Conservation (phyloP, 2,329 filamentous ascomycete species). For the Colletotrichum plurivorum region DNA sequence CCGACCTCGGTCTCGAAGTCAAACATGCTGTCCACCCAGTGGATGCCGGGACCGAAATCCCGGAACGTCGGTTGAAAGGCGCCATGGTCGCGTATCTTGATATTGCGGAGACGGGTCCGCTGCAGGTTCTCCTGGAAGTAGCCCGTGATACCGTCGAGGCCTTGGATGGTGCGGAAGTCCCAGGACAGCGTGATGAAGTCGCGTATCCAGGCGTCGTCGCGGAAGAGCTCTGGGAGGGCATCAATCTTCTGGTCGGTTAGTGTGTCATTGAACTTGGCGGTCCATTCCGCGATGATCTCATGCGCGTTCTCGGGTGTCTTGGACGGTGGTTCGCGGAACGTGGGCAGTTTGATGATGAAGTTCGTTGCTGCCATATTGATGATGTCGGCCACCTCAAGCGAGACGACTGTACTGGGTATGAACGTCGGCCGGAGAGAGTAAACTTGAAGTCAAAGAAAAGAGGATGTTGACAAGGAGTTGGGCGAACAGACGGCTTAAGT, state of each 20-base stretch:
- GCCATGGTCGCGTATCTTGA: slow-evolving; percentile 18
- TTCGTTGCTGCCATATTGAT: not conserved
- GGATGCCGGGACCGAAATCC: slow-evolving; percentile 30
- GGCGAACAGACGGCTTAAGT: no score
- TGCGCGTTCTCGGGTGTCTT: slow-evolving; percentile 15
- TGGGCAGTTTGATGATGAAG: slow-evolving; percentile 21
- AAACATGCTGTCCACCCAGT: slow-evolving; percentile 42
- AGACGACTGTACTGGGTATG: no score
- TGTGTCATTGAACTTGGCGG: not conserved
- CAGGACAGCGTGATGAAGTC: slow-evolving; percentile 71
- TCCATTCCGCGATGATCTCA: slow-evolving; percentile 9
- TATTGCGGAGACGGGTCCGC: slow-evolving; percentile 7
- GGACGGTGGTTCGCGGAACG: slow-evolving; percentile 12
- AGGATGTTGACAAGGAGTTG: no score
- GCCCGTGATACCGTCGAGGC: slow-evolving; percentile 8
- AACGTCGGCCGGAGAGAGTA: no score
- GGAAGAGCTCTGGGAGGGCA: slow-evolving; percentile 51
- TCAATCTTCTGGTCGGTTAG: not conserved
- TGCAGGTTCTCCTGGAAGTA: slow-evolving; percentile 26
- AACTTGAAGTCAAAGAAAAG: no score
- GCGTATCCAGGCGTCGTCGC: slow-evolving; percentile 66
- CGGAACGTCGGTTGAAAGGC: slow-evolving; percentile 23
- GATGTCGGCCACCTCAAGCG: not conserved
- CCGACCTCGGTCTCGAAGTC: slow-evolving; percentile 40
- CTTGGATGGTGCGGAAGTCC: slow-evolving; percentile 58